Evolutionary conservation across 2,329 filamentous ascomycete species (phyloP), one percentile per base, ranked within the genome.

Genomic region (Talaromyces albobiverticillius): DNA sequence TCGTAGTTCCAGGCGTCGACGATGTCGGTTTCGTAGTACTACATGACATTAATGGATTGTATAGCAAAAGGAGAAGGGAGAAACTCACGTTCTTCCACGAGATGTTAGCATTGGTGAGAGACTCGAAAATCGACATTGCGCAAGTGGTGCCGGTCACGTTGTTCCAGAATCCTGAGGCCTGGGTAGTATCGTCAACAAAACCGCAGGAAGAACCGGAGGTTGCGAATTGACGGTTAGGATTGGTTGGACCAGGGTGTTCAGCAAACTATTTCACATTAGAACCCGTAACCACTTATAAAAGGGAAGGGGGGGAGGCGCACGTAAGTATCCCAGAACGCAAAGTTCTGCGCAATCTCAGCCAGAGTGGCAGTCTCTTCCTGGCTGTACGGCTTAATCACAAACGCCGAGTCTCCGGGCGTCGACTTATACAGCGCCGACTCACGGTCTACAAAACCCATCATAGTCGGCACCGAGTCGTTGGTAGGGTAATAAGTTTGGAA

Each of bases 171-270:
- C 66, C 69, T 7, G 66, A 60, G 3, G 69, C 57, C 45, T 71
- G 67, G 49, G 66, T 42, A 3, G 62, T 63, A 46, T 70, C 70
- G 32, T 67, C 66, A 2, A 67, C 62, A 46, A 66, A 63, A 18
- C 69, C 69, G 31, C 68, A 70, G 11, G 61, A 62, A 0, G 69
- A 70, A 10, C 69, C 70, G 2, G 67, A 69, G 1, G 71, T 74
- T 8, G 70, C 67, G 46, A 71, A 73, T 53, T 72, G 70, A 23
- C 71, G 67, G 53, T 75, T 74, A 13, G 69, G 64, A 56, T 74
- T 71, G 9, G 71, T 75, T 11, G 71, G 70, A 7, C 72, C 71
- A 2, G 72, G 71, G 45, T 72, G 68, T 47, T 73, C 68, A 18
- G 68, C 66, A 57, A 67, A 65, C 62, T 67, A 59, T 46, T 46